Evolutionary conservation across 2,329 filamentous ascomycete species (phyloP), one percentile per base, ranked within the genome.

Genomic region (Alternaria ventricosa): DNA sequence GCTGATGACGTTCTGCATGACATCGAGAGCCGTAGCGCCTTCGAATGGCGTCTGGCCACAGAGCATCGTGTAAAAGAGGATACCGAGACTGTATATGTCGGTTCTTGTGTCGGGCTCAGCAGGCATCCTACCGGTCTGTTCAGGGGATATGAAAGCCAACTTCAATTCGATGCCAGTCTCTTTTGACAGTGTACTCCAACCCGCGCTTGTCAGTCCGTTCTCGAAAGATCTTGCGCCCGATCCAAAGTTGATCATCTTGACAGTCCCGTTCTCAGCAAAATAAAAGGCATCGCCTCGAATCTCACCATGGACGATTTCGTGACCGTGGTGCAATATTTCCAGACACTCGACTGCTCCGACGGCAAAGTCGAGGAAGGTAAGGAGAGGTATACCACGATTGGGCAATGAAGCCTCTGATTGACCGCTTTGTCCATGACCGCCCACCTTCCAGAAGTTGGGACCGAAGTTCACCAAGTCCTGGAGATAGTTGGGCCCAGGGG

Each of bases 61-160:
- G 49, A 79, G 69, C 75, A 79, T 81, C 9, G 88, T 92, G 91
- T 93, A 97, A 78, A 97, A 95, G 1, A 97, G 80, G 43, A 97
- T 90, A 5, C 95, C 95, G 1, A 97, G 83, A 0, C 93, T 94
- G 82, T 97, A 97, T 30, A 97, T 96, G 79, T 98, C 95, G 15
- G 95, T 97, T 44, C 95, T 88, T 28, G 72, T 75, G 80, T 97
- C 95, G 1, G 95, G 95, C 78, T 97, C 94, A 4, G 92, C 93
- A 3, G 94, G 92, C 87, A 97, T 91, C 20, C 95, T 90, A 13
- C 95, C 95, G 3, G 95, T 97, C 82, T 97, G 95, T 77, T 98
- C 95, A 0, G 95, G 94, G 50, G 94, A 95, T 76, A 97, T 96
- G 76, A 93, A 97, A 55, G 94, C 89, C 20, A 98, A 84, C 80